phyloP scores from a whole-genome alignment of 192 early-diverging fungal species.

The Rhizophagus sp. region DNA sequence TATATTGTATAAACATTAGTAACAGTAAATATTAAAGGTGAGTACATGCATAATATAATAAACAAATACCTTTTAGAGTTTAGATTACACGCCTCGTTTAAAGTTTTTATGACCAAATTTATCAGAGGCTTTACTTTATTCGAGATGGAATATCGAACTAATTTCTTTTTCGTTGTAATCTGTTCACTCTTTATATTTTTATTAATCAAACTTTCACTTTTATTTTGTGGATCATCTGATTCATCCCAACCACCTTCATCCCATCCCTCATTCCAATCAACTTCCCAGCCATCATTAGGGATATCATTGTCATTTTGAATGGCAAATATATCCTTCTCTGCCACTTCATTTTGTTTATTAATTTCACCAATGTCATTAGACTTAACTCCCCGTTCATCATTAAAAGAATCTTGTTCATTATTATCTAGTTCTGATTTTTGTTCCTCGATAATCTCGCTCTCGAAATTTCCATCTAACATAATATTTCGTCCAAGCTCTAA shows the following conservation, averaged over 20 bases:
- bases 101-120: conserved; percentile 11
- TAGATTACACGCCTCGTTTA: conserved; percentile 13
- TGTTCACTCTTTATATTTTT: not conserved
- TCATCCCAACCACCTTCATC: not conserved
- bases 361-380: not conserved
- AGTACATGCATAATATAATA: not conserved
- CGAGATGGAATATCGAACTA: conserved; percentile 20
- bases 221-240: not conserved
- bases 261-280: conserved; percentile 30
- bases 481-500: conserved; percentile 46
- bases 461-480: conserved; percentile 50
- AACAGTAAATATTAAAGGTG: not conserved
- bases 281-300: conserved; percentile 33
- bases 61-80: conserved; percentile 28
- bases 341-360: not conserved
- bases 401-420: not conserved
- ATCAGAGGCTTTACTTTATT: conserved; percentile 24
- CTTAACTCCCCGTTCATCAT: not conserved
- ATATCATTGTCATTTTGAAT: not conserved
- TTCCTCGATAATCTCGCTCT: conserved; percentile 38
- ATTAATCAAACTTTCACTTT: not conserved
- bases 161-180: not conserved
- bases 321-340: not conserved
- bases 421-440: not conserved
- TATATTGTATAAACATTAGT: not conserved